Percentiles rank a stretch among this genome's conserved stretches.
Conservation (phyloP, 257 asterid species). For the Nicotiana benthamiana region DNA sequence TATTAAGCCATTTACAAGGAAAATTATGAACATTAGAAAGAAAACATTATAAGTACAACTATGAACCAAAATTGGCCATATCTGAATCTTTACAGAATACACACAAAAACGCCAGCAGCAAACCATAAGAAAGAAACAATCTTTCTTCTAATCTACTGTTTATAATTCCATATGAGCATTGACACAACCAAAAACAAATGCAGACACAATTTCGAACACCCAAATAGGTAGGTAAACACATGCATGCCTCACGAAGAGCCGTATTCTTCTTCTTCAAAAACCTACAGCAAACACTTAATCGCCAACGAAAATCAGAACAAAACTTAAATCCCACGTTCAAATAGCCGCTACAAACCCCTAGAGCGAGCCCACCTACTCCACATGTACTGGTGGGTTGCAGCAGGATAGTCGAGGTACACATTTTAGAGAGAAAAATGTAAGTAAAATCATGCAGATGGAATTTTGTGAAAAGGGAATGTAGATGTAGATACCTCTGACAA, state of each 20-base stretch:
- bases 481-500: constrained; percentile 38
- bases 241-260: neutral
- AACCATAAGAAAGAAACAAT: neutral
- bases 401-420: neutral
- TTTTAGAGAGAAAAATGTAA: neutral
- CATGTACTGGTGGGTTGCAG: neutral
- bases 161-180: neutral
- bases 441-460: neutral
- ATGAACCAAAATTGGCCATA: neutral
- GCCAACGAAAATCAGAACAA: neutral
- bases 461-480: neutral
- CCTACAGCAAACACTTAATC: neutral
- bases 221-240: neutral
- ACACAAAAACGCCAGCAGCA: neutral
- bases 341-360: neutral
- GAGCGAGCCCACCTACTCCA: neutral
- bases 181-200: neutral
- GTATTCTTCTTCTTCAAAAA: neutral
- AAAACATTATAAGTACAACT: neutral
- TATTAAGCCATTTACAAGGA: neutral
- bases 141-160: neutral
- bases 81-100: neutral
- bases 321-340: neutral
- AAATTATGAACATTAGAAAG: neutral
- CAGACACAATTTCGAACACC: neutral